phyloP scores from a whole-genome alignment of 306 rosid species.

The Trichosanthes cucumerina region DNA sequence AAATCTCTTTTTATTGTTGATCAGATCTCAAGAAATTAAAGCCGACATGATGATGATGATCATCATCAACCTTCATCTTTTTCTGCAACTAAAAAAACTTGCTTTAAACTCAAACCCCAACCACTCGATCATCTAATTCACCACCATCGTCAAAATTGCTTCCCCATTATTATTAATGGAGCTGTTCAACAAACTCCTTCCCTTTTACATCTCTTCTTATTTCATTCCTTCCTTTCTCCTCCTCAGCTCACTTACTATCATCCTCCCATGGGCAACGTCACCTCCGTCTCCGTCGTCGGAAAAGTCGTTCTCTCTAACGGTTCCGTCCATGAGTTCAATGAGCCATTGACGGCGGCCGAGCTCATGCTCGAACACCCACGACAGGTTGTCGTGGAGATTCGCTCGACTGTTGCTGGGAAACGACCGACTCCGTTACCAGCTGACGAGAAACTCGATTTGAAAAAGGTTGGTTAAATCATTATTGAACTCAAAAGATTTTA shows the following conservation, averaged over 20 bases:
- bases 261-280: constrained; percentile 48
- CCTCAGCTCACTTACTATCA: neutral
- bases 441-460: constrained; percentile 44
- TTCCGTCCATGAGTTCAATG: constrained; percentile 43
- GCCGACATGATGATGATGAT: neutral
- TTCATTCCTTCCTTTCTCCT: neutral
- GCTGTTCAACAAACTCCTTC: constrained; percentile 62
- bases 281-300: constrained; percentile 23
- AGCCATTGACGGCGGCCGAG: constrained; percentile 58
- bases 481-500: neutral
- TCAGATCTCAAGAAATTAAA: neutral
- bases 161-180: constrained; percentile 40
- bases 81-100: neutral
- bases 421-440: constrained; percentile 59
- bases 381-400: constrained; percentile 70
- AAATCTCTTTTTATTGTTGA: neutral
- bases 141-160: neutral
- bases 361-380: constrained; percentile 80
- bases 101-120: constrained; percentile 18
- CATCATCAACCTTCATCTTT: neutral
- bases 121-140: constrained; percentile 25
- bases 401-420: constrained; percentile 28
- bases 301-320: constrained; percentile 58
- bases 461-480: constrained; percentile 9
- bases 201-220: neutral